Conservation (phyloP, 768 basidiomycete species). For the Calocera cornea region DNA sequence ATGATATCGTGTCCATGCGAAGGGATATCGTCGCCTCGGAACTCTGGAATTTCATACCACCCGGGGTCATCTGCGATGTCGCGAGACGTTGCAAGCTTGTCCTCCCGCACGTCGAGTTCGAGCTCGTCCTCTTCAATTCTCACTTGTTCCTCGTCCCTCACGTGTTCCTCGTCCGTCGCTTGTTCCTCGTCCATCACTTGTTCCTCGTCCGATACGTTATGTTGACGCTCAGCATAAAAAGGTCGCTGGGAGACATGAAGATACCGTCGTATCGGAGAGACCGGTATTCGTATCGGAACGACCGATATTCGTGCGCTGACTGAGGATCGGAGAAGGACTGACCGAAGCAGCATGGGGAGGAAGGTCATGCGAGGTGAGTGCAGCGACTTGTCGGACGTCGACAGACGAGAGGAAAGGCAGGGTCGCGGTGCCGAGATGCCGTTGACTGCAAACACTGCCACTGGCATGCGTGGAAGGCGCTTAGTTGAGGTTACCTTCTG, state of each 20-base stretch:
- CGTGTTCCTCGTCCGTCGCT: neutral
- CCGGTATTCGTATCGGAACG: neutral
- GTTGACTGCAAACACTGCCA: neutral
- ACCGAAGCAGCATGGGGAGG: neutral
- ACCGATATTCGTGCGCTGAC: neutral
- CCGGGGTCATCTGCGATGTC: neutral
- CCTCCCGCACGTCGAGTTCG: neutral
- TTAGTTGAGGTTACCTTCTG: neutral
- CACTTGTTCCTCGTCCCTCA: neutral
- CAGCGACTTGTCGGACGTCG: neutral
- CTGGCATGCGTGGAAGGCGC: neutral
- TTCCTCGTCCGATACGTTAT: neutral
- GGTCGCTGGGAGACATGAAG: neutral
- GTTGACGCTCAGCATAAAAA: too few species aligned
- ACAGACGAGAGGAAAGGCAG: neutral
- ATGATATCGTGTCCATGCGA: conserved; percentile 58
- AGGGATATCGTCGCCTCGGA: conserved; percentile 47
- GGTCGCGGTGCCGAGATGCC: neutral
- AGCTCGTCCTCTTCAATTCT: neutral
- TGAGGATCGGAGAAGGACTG: neutral
- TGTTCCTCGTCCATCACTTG: neutral
- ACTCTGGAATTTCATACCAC: conserved; percentile 13
- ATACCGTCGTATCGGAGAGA: neutral
- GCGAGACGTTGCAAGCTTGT: neutral
- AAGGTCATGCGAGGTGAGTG: neutral